Percentiles rank a stretch among this genome's conserved stretches.
Conservation (phyloP, 2,329 filamentous ascomycete genomes). For the Neonectria magnoliae region DNA sequence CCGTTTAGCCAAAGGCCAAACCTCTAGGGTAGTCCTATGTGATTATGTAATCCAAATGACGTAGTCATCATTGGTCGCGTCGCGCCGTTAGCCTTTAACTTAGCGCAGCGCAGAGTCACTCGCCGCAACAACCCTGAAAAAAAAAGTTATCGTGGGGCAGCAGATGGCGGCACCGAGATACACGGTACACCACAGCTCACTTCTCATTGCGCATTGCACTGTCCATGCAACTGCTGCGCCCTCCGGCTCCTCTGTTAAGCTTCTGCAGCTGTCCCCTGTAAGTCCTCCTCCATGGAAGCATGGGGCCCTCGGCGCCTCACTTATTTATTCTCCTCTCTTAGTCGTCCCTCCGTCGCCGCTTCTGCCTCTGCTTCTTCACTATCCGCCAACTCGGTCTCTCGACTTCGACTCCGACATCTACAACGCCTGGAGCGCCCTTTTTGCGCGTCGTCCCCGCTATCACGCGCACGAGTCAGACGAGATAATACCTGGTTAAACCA, state of each 20-base stretch:
- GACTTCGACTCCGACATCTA: constrained; percentile 1
- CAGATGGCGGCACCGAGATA: not conserved
- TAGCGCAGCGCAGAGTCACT: constrained; percentile 20
- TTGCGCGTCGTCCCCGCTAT: not conserved
- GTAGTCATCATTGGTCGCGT: constrained; percentile 18
- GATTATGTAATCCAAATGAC: constrained; percentile 20
- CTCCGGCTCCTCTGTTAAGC: not conserved
- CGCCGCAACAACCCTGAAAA: constrained; percentile 26
- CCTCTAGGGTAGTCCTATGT: constrained; percentile 21
- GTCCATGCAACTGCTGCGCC: not conserved
- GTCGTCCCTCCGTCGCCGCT: constrained; percentile 11
- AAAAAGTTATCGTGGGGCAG: constrained; percentile 27
- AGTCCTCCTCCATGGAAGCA: constrained; percentile 42
- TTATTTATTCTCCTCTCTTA: constrained; percentile 30
- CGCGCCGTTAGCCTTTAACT: not conserved
- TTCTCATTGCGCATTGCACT: not conserved
- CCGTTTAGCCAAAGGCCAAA: not conserved
- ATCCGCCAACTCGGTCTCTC: not conserved
- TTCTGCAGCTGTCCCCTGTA: constrained; percentile 4
- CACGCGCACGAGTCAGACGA: not conserved
- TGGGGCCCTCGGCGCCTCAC: constrained; percentile 39
- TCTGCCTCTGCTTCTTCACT: not conserved
- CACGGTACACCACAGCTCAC: not conserved
- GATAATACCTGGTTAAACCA: not conserved
- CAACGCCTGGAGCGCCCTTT: not conserved